These are phyloP conservation scores for Chlamydomonas sphaeroides DNA, from an alignment of 139 green algal genomes.

Conservation along the genomic window DNA sequence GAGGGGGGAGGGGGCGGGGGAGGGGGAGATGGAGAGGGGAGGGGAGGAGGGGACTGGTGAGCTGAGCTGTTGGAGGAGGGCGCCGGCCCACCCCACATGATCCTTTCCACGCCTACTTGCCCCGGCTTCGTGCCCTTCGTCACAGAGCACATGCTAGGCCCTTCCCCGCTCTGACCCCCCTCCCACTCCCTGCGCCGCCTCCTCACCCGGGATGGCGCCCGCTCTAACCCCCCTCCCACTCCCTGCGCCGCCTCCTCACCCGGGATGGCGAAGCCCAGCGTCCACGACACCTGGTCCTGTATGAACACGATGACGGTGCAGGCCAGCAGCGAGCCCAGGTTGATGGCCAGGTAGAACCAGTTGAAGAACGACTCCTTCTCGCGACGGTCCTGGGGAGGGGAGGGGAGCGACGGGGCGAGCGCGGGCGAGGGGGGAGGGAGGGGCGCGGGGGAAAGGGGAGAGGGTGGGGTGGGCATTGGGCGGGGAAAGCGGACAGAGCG, in stretches of 20 bases:
- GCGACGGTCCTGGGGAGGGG: conserved; percentile 68
- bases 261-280: conserved; percentile 89
- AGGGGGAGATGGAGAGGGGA: not conserved
- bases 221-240: too few species aligned
- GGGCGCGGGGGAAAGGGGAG: too few species aligned
- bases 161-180: too few species aligned
- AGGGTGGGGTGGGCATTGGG: too few species aligned
- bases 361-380: conserved; percentile 97
- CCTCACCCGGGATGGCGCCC: too few species aligned
- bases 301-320: conserved; percentile 83
- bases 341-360: conserved; percentile 98
- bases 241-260: conserved; percentile 25
- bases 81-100: too few species aligned
- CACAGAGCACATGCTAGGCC: too few species aligned
- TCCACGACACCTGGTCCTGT: conserved; percentile 84
- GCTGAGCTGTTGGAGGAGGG: too few species aligned
- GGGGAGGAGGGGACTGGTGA: not conserved
- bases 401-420: not conserved
- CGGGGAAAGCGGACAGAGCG: too few species aligned
- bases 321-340: conserved; percentile 88
- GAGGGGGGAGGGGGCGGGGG: not conserved
- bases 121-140: too few species aligned
- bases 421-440: not conserved
- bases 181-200: not conserved
- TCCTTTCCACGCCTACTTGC: too few species aligned